Conservation (phyloP, 257 asterid genomes). For the Scutellaria barbata region DNA sequence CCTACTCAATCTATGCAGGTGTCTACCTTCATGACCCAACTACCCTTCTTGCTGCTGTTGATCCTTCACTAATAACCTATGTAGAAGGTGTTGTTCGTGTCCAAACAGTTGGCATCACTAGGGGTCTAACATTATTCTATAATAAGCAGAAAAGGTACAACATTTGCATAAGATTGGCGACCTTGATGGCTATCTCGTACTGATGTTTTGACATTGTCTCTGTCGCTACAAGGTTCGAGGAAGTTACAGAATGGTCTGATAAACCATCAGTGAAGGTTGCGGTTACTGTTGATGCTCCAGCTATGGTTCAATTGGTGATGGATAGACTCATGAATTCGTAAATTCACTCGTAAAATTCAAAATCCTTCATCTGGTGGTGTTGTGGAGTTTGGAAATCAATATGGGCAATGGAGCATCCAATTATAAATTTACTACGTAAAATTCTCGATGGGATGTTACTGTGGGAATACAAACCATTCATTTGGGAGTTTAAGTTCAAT, state of each 20-base stretch:
- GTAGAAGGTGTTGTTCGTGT: slow-evolving; percentile 92
- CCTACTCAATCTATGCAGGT: slow-evolving; percentile 53
- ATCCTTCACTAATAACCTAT: slow-evolving; percentile 82
- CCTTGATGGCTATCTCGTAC: no score
- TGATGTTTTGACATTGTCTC: slow-evolving; percentile 6
- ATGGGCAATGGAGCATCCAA: neutral
- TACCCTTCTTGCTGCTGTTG: slow-evolving; percentile 84
- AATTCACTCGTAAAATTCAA: neutral
- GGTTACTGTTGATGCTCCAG: slow-evolving; percentile 88
- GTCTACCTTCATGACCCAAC: slow-evolving; percentile 97
- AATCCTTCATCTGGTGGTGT: neutral
- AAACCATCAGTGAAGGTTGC: slow-evolving; percentile 92
- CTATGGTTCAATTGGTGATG: slow-evolving; percentile 74
- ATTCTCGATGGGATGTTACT: neutral
- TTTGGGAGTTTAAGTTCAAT: slow-evolving; percentile 8
- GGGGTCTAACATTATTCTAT: slow-evolving; percentile 85
- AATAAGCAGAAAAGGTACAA: slow-evolving; percentile 92
- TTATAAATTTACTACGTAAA: no score
- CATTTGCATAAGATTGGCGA: no score
- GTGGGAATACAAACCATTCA: neutral
- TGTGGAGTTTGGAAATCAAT: neutral
- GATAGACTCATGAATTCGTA: slow-evolving; percentile 78
- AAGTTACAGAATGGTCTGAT: slow-evolving; percentile 81
- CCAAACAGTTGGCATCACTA: slow-evolving; percentile 82
- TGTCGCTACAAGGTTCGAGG: slow-evolving; percentile 57